Percentiles rank a stretch among this genome's conserved stretches.
Evolutionary conservation across 2,329 filamentous ascomycete species (phyloP).

Genomic region (Blastomyces percursus): DNA sequence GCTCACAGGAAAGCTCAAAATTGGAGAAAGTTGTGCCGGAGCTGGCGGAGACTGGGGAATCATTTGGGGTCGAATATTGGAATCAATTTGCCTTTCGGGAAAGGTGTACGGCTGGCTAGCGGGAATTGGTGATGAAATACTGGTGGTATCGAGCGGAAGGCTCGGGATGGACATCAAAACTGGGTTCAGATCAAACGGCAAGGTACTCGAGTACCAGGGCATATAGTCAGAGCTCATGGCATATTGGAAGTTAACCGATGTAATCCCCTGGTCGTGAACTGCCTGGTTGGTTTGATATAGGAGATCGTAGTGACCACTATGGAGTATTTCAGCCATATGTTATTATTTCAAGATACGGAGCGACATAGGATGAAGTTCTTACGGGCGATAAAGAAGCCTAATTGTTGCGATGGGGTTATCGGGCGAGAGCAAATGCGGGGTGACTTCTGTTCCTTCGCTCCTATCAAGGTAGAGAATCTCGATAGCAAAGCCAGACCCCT

Average conservation of each 20-base stretch:
- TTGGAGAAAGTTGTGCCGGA: slow-evolving; percentile 17
- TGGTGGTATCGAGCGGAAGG: slow-evolving; percentile 27
- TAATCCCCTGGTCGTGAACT: slow-evolving; percentile 14
- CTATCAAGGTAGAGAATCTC: slow-evolving; percentile 88
- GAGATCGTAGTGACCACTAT: slow-evolving; percentile 81
- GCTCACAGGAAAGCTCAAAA: slow-evolving; percentile 19
- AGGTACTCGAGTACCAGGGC: slow-evolving; percentile 28
- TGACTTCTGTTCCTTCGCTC: slow-evolving; percentile 66
- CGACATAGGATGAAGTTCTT: slow-evolving; percentile 22
- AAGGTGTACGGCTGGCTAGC: slow-evolving; percentile 22
- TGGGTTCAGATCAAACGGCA: slow-evolving; percentile 32
- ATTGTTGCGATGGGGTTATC: slow-evolving; percentile 47
- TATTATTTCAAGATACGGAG: background rate
- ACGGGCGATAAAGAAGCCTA: slow-evolving; percentile 57
- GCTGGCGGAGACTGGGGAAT: slow-evolving; percentile 12
- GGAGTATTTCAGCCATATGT: slow-evolving; percentile 16
- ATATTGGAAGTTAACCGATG: slow-evolving; percentile 33
- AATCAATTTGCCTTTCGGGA: slow-evolving; percentile 20
- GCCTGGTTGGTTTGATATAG: slow-evolving; percentile 57
- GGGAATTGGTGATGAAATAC: slow-evolving; percentile 23
- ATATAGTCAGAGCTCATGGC: slow-evolving; percentile 30
- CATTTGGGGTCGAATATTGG: slow-evolving; percentile 7
- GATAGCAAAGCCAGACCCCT: slow-evolving; percentile 65
- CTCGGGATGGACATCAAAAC: slow-evolving; percentile 33
- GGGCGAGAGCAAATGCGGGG: slow-evolving; percentile 32